Evolutionary conservation across 1,139 yeast genomes (phyloP).

Genomic region (Meyerozyma guilliermondii): DNA sequence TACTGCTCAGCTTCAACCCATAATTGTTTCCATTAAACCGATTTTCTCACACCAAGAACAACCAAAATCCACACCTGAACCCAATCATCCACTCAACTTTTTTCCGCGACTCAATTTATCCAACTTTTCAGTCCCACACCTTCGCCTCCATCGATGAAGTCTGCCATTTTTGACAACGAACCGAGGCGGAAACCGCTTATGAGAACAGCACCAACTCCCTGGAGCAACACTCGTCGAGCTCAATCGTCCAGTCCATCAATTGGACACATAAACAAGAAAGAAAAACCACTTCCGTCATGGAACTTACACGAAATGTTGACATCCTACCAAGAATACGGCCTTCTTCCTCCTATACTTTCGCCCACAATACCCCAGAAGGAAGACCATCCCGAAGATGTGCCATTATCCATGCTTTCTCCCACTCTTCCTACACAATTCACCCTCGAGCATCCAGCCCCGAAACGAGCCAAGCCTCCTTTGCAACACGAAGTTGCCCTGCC

Average conservation of each 20-base stretch:
- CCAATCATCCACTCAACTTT: too few species aligned
- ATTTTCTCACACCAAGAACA: too few species aligned
- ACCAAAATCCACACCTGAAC: too few species aligned
- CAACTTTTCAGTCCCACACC: too few species aligned
- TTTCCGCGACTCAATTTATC: too few species aligned
- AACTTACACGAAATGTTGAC: slow-evolving; percentile 36
- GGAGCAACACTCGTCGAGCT: slow-evolving; percentile 5
- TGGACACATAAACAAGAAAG: slow-evolving; percentile 3
- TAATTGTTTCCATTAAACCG: too few species aligned
- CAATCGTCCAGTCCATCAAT: slow-evolving; percentile 15
- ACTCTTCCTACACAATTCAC: slow-evolving; percentile 31
- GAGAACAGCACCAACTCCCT: background rate
- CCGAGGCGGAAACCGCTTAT: slow-evolving; percentile 5
- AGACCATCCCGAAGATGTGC: slow-evolving; percentile 15
- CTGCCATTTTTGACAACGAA: slow-evolving; percentile 32
- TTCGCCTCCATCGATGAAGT: slow-evolving; percentile 20
- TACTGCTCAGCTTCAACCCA: too few species aligned
- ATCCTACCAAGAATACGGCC: slow-evolving; percentile 30
- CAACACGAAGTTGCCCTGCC: slow-evolving; percentile 3
- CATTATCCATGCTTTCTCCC: slow-evolving; percentile 31
- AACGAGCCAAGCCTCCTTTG: slow-evolving; percentile 3
- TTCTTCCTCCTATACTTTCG: slow-evolving; percentile 36
- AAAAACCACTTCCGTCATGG: slow-evolving; percentile 20
- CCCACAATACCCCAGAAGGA: slow-evolving; percentile 34
- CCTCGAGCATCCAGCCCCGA: slow-evolving; percentile 1